phyloP scores from a whole-genome alignment of 2,329 filamentous ascomycete genomes.

The Exophiala sp. region DNA sequence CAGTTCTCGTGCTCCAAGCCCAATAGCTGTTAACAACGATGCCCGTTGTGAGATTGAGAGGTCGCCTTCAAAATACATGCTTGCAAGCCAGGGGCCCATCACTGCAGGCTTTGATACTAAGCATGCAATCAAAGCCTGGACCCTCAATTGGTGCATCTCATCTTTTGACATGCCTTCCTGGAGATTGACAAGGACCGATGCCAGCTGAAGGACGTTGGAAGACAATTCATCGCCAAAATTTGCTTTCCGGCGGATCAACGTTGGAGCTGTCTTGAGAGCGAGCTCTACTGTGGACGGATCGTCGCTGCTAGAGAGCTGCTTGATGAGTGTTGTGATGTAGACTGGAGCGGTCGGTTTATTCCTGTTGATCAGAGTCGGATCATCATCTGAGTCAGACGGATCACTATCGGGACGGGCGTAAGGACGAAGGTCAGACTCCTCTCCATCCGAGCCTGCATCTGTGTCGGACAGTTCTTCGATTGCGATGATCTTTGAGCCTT shows the following conservation, averaged over 20 bases:
- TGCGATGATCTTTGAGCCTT: constrained; percentile 44
- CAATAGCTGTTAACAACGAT: constrained; percentile 72
- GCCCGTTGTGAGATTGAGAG: constrained; percentile 81
- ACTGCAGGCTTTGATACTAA: constrained; percentile 67
- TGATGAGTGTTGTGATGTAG: constrained; percentile 35
- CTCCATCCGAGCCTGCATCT: constrained; percentile 42
- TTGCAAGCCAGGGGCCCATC: constrained; percentile 78
- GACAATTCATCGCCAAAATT: constrained; percentile 82
- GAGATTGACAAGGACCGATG: constrained; percentile 67
- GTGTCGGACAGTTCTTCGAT: constrained; percentile 59
- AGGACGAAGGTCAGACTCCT: constrained; percentile 63
- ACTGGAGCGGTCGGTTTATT: constrained; percentile 81
- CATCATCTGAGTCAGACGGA: constrained; percentile 84
- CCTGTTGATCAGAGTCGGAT: constrained; percentile 76
- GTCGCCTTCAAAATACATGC: constrained; percentile 84
- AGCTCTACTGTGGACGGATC: constrained; percentile 79
- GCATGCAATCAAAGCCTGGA: constrained; percentile 77
- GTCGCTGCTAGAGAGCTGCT: constrained; percentile 62
- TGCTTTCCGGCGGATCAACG: constrained; percentile 79
- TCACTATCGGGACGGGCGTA: constrained; percentile 87
- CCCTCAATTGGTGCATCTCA: constrained; percentile 63
- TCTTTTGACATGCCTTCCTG: constrained; percentile 81
- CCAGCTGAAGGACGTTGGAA: constrained; percentile 76
- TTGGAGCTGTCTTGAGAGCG: constrained; percentile 67
- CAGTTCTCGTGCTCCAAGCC: constrained; percentile 74